Percentiles rank a stretch among this genome's conserved stretches.
Evolutionary conservation across 164 flowering plant genomes (phyloP).

Genomic region (Santalum album): DNA sequence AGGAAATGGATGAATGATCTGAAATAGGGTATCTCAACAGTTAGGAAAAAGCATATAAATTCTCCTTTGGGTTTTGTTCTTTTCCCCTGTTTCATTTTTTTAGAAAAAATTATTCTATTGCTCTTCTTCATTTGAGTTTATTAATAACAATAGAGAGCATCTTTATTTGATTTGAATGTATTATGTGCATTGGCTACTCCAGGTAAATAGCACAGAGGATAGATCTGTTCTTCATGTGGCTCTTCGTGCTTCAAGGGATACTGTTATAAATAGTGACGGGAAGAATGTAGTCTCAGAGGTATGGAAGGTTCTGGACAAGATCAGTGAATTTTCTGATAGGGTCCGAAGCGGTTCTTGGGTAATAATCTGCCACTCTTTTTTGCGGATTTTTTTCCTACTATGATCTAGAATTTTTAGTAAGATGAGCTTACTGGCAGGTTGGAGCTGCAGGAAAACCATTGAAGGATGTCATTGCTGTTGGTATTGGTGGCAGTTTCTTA

Average conservation of each 20-base stretch:
- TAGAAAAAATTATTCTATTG: background rate
- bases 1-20: too few species aligned
- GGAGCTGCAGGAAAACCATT: slow-evolving; percentile 89
- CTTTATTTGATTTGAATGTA: background rate
- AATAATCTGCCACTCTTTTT: slow-evolving; percentile 10
- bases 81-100: background rate
- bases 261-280: slow-evolving; percentile 68
- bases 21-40: too few species aligned
- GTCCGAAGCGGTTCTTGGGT: slow-evolving; percentile 95
- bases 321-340: slow-evolving; percentile 66
- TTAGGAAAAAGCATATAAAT: too few species aligned
- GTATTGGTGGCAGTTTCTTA: slow-evolving; percentile 93
- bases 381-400: background rate
- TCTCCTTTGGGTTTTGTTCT: background rate
- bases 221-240: slow-evolving; percentile 96
- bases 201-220: slow-evolving; percentile 90
- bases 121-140: background rate
- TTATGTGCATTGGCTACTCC: slow-evolving; percentile 9
- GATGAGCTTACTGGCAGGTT: slow-evolving; percentile 32
- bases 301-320: slow-evolving; percentile 92
- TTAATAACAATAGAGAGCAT: too few species aligned
- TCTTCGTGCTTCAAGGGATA: slow-evolving; percentile 79
- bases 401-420: background rate
- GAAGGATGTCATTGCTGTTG: slow-evolving; percentile 74
- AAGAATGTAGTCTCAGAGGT: slow-evolving; percentile 93